Base-by-base conservation (phyloP, 2,329 filamentous ascomycete species). In the Penicillium sp. region DNA sequence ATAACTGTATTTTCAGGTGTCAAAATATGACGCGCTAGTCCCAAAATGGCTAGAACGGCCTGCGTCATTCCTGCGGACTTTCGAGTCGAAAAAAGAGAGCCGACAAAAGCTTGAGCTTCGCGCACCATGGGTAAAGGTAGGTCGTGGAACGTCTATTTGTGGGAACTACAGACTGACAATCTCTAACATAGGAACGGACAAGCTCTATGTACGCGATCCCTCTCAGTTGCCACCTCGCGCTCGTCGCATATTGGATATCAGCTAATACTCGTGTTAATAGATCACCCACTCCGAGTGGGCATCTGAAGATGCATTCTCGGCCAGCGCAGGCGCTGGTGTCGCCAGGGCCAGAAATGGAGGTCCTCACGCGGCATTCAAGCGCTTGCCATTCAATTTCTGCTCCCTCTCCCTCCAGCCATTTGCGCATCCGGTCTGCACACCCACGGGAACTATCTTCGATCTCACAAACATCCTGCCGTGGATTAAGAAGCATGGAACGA, bases 261-360 rank as follows among this genome's bases (percentile, higher is more conserved):
- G 48, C 53, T 60, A 38, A 64, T 57, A 52, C 50, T 53, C 54
- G 46, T 25, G 48, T 41, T 28, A 41, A 14, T 50, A 85, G 81
- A 99, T 99, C 67, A 99, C 94, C 49, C 95, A 99, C 76, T 95
- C 90, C 36, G 94, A 99, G 79, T 99, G 94, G 94, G 87, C 90
- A 7, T 96, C 91, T 5, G 85, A 87, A 43, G 92, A 96, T 72
- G 86, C 90, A 53, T 96, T 89, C 74, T 88, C 89, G 28, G 90
- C 91, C 61, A 92, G 86, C 69, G 86, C 82, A 25, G 88, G 88
- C 63, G 83, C 87, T 50, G 86, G 85, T 45, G 76, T 78, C 70
- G 81, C 68, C 69, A 85, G 75, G 72, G 80, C 65, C 58, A 76
- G 71, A 70, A 80, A 71, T 20, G 72, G 73, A 43, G 74, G 76